Evolutionary conservation across 164 flowering plant genomes (phyloP).

Genomic region (Tinospora cordifolia): DNA sequence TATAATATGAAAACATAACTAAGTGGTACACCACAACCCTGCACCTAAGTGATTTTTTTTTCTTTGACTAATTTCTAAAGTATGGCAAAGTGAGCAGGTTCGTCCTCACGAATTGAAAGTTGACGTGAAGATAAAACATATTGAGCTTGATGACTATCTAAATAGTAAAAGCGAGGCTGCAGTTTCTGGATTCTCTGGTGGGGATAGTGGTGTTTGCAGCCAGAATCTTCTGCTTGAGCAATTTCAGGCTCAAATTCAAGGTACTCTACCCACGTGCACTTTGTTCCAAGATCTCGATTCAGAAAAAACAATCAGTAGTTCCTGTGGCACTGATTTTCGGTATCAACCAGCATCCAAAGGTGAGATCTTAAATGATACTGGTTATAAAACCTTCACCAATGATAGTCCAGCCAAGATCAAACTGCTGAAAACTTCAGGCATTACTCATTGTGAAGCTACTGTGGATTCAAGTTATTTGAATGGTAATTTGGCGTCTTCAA

Average conservation of each 20-base stretch:
- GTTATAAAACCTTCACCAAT: constrained; percentile 12
- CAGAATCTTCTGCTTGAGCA: constrained; percentile 28
- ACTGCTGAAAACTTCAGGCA: constrained; percentile 48
- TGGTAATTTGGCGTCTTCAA: constrained; percentile 23
- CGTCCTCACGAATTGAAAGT: constrained; percentile 51
- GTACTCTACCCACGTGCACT: constrained; percentile 43
- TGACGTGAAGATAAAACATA: constrained; percentile 45
- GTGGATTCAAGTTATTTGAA: constrained; percentile 23
- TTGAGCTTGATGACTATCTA: constrained; percentile 59
- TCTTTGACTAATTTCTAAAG: constrained; percentile 18
- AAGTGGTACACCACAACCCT: no score
- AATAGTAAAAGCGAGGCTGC: constrained; percentile 15
- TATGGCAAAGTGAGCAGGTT: constrained; percentile 62
- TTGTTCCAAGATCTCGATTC: constrained; percentile 19
- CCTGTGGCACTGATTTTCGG: constrained; percentile 13
- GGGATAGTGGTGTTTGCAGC: constrained; percentile 10
- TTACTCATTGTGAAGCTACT: constrained; percentile 27
- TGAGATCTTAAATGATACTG: constrained; percentile 10
- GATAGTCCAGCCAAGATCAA: constrained; percentile 33
- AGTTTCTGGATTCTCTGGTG: constrained; percentile 11
- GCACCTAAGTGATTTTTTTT: no score
- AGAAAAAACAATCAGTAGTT: constrained; percentile 14
- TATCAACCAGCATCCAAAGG: constrained; percentile 7
- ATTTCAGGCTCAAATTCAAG: constrained; percentile 54
- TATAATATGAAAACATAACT: no score